Evolutionary conservation across 2,329 filamentous ascomycete species (phyloP).

Genomic region (Aspergillus neoniger): DNA sequence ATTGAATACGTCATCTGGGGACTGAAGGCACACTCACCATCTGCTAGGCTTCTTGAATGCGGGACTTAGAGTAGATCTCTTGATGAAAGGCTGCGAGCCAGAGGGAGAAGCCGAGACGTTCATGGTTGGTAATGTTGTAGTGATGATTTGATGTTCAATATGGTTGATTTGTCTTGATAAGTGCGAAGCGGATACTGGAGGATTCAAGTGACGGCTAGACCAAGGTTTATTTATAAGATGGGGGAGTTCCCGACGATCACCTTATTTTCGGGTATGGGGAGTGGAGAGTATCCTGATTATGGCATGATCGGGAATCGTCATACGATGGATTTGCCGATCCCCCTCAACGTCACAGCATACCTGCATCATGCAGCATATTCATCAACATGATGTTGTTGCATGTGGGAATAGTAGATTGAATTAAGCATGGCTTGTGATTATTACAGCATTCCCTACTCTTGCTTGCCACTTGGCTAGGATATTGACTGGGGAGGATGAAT

Average conservation of each 20-base stretch:
- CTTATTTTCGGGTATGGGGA: neutral
- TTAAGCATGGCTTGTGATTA: no score
- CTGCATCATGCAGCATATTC: neutral
- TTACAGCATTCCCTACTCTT: no score
- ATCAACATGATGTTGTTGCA: no score
- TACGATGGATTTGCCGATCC: conserved; percentile 3
- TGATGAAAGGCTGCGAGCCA: conserved; percentile 13
- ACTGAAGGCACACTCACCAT: conserved; percentile 11
- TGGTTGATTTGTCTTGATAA: no score
- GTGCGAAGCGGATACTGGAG: neutral
- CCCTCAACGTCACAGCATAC: neutral
- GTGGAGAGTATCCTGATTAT: neutral
- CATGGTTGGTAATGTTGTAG: conserved; percentile 5
- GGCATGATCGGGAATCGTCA: conserved; percentile 3
- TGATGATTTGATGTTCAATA: neutral
- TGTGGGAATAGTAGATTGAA: no score
- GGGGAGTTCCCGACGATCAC: neutral
- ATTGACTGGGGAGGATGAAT: no score
- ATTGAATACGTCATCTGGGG: neutral
- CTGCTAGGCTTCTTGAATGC: conserved; percentile 8
- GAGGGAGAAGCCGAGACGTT: conserved; percentile 12
- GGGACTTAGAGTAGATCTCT: conserved; percentile 10
- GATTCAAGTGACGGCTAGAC: neutral
- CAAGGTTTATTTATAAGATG: neutral
- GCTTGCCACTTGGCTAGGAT: no score